Evolutionary conservation across 176 grass and related monocot genomes (phyloP), one percentile per base, ranked within the genome.

Genomic region (Carex myosuroides): DNA sequence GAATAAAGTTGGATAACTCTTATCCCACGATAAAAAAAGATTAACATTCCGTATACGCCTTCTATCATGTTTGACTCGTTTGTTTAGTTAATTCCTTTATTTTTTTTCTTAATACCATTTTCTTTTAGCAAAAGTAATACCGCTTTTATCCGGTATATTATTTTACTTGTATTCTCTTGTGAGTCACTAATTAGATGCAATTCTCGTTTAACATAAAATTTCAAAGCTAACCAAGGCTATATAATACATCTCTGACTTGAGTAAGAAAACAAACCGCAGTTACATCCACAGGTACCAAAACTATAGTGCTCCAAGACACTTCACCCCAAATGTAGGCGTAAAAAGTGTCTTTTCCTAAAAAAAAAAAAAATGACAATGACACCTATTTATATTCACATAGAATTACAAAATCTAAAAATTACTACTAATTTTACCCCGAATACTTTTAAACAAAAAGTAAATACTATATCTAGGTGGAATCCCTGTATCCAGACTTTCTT

Each of bases 1-100:
- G 59, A 30, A 79, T 64, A 78, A 78, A 78, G 24, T 77, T 77
- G 73, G 73, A 77, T 77, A 56, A 77, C 48, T 56, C 50, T 18
- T 18, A 52, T 78, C 52, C 13, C 59, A 64, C 13, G 39, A 44
- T 62, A 7, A 81, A 81, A 26, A 35, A n/a, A n/a, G n/a, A 18
- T 81, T 44, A 24, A 24, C 10, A 64, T 64, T 22, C 20, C 8
- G 18, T 56, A 41, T 21, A 73, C 41, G 42, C 20, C 70, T 73
- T 41, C 16, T 41, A 8, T 70, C 37, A 5, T 39, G 37, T 18
- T 42, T 70, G 52, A 24, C 42, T 73, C 21, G 16, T 70, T 70
- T 33, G 66, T 70, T 70, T 41, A 13, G 2, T 30, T 16, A 22
- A 50, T 50, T n/a, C 10, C 21, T 62, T 26, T 24, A 11, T 9